Base-by-base conservation (phyloP, 176 grass and related monocot species). In the Musa schizocarpa region DNA sequence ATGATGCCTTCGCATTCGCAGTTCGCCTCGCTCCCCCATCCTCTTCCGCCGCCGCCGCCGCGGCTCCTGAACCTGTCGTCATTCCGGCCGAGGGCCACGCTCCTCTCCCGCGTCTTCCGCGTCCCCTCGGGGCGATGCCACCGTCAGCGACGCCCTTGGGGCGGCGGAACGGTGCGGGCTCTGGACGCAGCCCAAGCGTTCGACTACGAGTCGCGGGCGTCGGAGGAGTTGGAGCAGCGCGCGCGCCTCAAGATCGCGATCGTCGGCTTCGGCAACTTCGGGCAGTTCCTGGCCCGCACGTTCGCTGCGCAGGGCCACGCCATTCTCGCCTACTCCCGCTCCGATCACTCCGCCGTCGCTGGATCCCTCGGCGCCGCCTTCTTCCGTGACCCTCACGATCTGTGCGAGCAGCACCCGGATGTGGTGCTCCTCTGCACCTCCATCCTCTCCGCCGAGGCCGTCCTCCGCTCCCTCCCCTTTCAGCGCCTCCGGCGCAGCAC, bases 321-420 rank as follows among this genome's bases (percentile, higher is more conserved):
- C 17, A 48, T 96, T 13, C 85, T 96, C 0, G 92, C 89, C 6
- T 75, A 96, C 85, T 96, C 92, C 23, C 87, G 92, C 59, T 76
- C 89, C 69, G 89, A 96, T 76, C 10, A 96, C 76, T 90, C 89
- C 54, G 59, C 84, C 63, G 14, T 73, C 16, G 92, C 89, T n/a
- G 53, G 62, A 2, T 17, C 78, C 61, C 19, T 96, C 12, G 85
- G 83, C 34, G 87, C 74, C 9, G 21, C 14, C 12, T 96, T 89
- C 82, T 92, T 86, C 75, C 25, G 73, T 10, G 92, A 96, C 85
- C 80, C 87, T 12, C 82, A 89, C 74, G 92, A 96, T 77, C 81
- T 96, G 13, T 96, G 89, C 75, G 92, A 96, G 82, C 87, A 77
- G 58, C 92, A 92, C 64, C 92, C 92, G 0, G 92, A 92, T 48